Conservation (phyloP, 1,284 basidiomycete species). For the Pisolithus thermaeus region DNA sequence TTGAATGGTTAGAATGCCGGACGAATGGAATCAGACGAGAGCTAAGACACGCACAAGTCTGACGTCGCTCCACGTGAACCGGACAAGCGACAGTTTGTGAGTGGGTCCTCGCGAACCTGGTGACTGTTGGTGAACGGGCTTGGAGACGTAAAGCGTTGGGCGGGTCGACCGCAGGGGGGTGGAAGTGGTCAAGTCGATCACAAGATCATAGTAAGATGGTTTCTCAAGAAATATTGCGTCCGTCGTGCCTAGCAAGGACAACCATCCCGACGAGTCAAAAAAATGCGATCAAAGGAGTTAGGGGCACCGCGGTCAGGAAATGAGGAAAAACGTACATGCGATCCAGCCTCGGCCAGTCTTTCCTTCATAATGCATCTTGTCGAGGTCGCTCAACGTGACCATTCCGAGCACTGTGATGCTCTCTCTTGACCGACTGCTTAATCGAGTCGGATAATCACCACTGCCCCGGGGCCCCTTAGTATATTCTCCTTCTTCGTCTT, state of each 20-base stretch:
- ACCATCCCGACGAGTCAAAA: background rate
- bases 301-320: background rate
- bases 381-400: slow-evolving; percentile 68
- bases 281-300: background rate
- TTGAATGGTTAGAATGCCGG: background rate
- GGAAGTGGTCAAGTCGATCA: slow-evolving; percentile 69
- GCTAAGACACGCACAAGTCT: slow-evolving; percentile 45
- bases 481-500: slow-evolving; percentile 1
- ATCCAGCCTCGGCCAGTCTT: slow-evolving; percentile 66
- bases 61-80: slow-evolving; percentile 77
- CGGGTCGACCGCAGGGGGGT: slow-evolving; percentile 53
- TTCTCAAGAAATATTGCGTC: slow-evolving; percentile 78
- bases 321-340: slow-evolving; percentile 45
- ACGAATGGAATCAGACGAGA: background rate
- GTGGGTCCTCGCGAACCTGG: slow-evolving; percentile 35
- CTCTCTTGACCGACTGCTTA: slow-evolving; percentile 44
- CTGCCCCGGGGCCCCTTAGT: background rate
- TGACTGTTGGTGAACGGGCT: slow-evolving; percentile 36
- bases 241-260: slow-evolving; percentile 50
- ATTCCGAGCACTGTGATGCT: slow-evolving; percentile 66
- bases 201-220: slow-evolving; percentile 66
- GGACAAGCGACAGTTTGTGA: slow-evolving; percentile 52
- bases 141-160: slow-evolving; percentile 59
- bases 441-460: slow-evolving; percentile 16
- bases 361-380: slow-evolving; percentile 50